Base-by-base conservation (phyloP, 306 rosid genomes). In the Pterocarpus santalinus region DNA sequence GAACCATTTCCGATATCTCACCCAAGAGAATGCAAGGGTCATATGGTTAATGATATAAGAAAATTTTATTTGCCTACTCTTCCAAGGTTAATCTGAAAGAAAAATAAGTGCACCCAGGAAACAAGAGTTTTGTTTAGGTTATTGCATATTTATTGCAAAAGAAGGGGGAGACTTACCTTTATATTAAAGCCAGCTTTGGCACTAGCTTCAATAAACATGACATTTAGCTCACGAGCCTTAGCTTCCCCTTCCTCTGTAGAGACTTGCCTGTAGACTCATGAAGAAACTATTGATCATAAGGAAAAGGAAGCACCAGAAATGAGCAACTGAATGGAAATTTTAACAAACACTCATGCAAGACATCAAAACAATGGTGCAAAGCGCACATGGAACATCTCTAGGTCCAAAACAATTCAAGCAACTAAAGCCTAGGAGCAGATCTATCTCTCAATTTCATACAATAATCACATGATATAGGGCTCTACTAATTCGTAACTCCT, bases 181-280 rank as follows among this genome's bases (percentile, higher is more conserved):
- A 86, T 86, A 61, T 83, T 86, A 71, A 83, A 82, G 14, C 85
- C 85, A 64, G 82, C 85, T 65, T 86, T 86, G 65, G 87, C 80
- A 53, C 89, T 86, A 56, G 89, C 83, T 86, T 80, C 87, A 76
- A 83, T 75, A 65, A 83, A 86, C 87, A 86, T 79, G 73, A 71
- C 85, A 10, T 86, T 86, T 12, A 82, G 69, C 51, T 86, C 89
- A 34, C 80, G 89, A 34, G 89, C 80, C 65, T 83, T 83, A 4
- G 89, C 87, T 83, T 86, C 87, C 63, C 83, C 87, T 86, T 86
- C 89, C 83, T 86, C 87, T 71, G 83, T 80, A 28, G 85, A 83
- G 53, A 86, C 89, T 83, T 83, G 87, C 83, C 89, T 86, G 81
- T 8, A 73, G 47, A 80, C 36, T 69, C 78, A 17, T 64, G 22